Evolutionary conservation across 352 stramenopile species (phyloP).

Genomic region (Globisporangium paddicum): DNA sequence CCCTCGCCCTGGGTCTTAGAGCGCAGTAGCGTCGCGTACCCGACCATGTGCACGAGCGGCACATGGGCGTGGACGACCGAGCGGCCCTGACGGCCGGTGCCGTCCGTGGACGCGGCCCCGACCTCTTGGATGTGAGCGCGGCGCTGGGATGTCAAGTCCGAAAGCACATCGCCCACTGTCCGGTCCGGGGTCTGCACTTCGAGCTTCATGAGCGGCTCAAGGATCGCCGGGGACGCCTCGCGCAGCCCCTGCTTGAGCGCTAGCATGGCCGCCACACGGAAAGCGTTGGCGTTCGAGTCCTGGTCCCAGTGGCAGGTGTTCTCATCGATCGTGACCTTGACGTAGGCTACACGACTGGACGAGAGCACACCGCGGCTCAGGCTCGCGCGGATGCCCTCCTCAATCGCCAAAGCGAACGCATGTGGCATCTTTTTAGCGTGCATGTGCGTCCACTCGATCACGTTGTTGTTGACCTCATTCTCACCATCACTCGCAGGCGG

Average conservation of each 20-base stretch:
- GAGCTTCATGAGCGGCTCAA: slow-evolving; percentile 81
- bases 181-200: slow-evolving; percentile 58
- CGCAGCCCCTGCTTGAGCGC: slow-evolving; percentile 55
- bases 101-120: slow-evolving; percentile 20
- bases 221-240: slow-evolving; percentile 41
- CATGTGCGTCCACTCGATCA: slow-evolving; percentile 50
- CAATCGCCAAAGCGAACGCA: slow-evolving; percentile 56
- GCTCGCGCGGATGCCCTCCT: slow-evolving; percentile 54
- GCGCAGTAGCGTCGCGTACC: slow-evolving; percentile 70
- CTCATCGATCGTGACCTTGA: slow-evolving; percentile 64
- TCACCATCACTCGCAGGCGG: slow-evolving; percentile 16
- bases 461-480: slow-evolving; percentile 35
- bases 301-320: slow-evolving; percentile 47
- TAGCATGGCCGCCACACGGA: slow-evolving; percentile 46
- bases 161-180: slow-evolving; percentile 66
- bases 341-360: slow-evolving; percentile 53
- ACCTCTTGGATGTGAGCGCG: slow-evolving; percentile 71
- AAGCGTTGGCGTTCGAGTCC: slow-evolving; percentile 67
- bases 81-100: slow-evolving; percentile 27
- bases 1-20: slow-evolving; percentile 79
- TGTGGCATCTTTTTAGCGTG: slow-evolving; percentile 55
- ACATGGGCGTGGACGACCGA: slow-evolving; percentile 63
- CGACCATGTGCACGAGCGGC: slow-evolving; percentile 71
- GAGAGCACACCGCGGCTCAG: slow-evolving; percentile 59
- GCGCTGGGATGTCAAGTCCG: slow-evolving; percentile 67